Evolutionary conservation across 306 rosid species (phyloP), one percentile per base, ranked within the genome.

Genomic region (Rosa lucieae): DNA sequence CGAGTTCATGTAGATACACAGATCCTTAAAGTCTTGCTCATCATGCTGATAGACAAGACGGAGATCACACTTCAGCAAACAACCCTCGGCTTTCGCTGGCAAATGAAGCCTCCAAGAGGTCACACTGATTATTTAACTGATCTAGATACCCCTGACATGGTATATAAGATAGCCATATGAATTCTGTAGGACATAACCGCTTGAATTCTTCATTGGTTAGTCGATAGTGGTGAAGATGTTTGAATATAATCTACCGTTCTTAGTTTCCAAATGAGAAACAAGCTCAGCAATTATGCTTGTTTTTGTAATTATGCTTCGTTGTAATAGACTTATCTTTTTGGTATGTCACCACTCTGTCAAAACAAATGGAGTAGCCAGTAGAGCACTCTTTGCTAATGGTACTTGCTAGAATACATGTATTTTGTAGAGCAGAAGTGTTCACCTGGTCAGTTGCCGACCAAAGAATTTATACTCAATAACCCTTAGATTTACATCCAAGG

Each of bases 201-300:
- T 32, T 32, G 37, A 2, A 32, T 26, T 61, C 67, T 26, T 29
- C 67, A 12, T 11, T 5, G 39, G 67, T 61, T 61, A 7, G 12
- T 61, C 35, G 39, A 61, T 26, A 61, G 8, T 11, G 37, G 15
- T 80, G 75, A 14, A 80, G 20, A 17, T 55, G 43, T 2, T 74
- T 46, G 5, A 65, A n/a, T n/a, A n/a, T n/a, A n/a, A 5, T 1
- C 49, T 1, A 10, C 44, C 65, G 20, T 4, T 51, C 47, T 78
- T 76, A 53, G 71, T 11, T 42, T 47, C 75, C 12, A 66, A 53
- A 4, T 37, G 74, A 52, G 79, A 80, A 3, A 80, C 1, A 43
- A 72, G 78, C 10, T 61, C 63, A 26, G 42, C 35, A 21, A 52
- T 67, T 26, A 26, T 26, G 29, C 29, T 26, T 26, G 29, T 32